Base-by-base conservation (phyloP, 2,329 filamentous ascomycete species). In the Ascosphaera pollenicola region DNA sequence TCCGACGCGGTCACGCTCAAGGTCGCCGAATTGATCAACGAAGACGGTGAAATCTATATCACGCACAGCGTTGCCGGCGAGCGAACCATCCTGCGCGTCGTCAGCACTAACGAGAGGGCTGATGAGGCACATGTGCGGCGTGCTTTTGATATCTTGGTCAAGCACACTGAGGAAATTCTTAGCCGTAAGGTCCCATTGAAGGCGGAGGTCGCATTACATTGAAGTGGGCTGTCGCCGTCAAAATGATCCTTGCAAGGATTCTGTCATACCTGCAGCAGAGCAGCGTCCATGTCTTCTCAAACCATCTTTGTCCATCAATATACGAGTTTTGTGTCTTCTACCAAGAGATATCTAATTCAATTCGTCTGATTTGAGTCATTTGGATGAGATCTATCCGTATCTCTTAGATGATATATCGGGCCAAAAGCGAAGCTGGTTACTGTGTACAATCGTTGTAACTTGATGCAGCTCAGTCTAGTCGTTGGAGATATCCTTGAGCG, bases 401-500 rank as follows among this genome's bases (percentile, higher is more conserved):
- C n/a, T n/a, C n/a, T n/a, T n/a, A n/a, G n/a, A n/a, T n/a, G n/a
- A n/a, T n/a, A n/a, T n/a, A n/a, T n/a, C n/a, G n/a, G n/a, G n/a
- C n/a, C n/a, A n/a, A n/a, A n/a, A n/a, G n/a, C 7, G 24, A 28
- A 28, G 24, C 24, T 28, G 24, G n/a, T n/a, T n/a, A n/a, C n/a
- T n/a, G n/a, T n/a, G n/a, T n/a, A n/a, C n/a, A n/a, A n/a, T n/a
- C n/a, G n/a, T n/a, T n/a, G n/a, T n/a, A n/a, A n/a, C n/a, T n/a
- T n/a, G n/a, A n/a, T n/a, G n/a, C n/a, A n/a, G n/a, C n/a, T 81
- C 67, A 94, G 54, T 74, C 75, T 48, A 98, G 66, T 50, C 84
- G 84, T 57, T 94, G 85, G 46, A 98, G 64, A 60, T 94, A 98
- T 16, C 89, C 89, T 55, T 95, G 87, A 13, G 83, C 73, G 51